Evolutionary conservation across 345 rosid species (phyloP), one percentile per base, ranked within the genome.

Genomic region (Rubroshorea leprosula): DNA sequence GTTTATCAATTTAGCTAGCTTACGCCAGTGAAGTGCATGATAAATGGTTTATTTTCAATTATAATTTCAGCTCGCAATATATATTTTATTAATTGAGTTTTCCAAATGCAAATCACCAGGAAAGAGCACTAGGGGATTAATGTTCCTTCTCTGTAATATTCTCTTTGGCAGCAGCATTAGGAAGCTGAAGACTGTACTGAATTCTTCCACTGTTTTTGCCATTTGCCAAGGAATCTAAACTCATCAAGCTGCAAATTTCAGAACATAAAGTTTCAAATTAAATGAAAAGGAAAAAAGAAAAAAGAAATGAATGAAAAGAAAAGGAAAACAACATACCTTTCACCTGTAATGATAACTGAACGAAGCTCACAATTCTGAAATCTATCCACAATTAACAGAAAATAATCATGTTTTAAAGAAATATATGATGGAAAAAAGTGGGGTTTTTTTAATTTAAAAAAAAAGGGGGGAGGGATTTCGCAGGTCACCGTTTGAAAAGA

Each of bases 351-450:
- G 57, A 63, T 58, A 31, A 80, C 58, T 0, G 87, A 76, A 5
- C 83, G 85, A 22, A 76, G 58, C 54, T 84, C 85, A 56, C 91
- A 84, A 50, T 84, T 84, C 21, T 44, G 61, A 47, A 82, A 84
- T 38, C 91, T 84, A 69, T 43, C 65, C 10, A 26, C 13, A 49
- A 10, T 19, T 46, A 2, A 58, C 17, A 47, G 20, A 20, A n/a
- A n/a, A n/a, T n/a, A n/a, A n/a, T n/a, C n/a, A n/a, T n/a, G n/a
- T n/a, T n/a, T n/a, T n/a, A n/a, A n/a, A n/a, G n/a, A n/a, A n/a
- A 15, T 16, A 47, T 15, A 47, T 6, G 2, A 2, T 8, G 8
- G 17, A 20, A n/a, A n/a, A n/a, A n/a, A n/a, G n/a, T n/a, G n/a
- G n/a, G n/a, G n/a, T n/a, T n/a, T n/a, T 10, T 17, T 1, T 6